Evolutionary conservation across 306 rosid genomes (phyloP).

Genomic region (Crotalaria pallida): DNA sequence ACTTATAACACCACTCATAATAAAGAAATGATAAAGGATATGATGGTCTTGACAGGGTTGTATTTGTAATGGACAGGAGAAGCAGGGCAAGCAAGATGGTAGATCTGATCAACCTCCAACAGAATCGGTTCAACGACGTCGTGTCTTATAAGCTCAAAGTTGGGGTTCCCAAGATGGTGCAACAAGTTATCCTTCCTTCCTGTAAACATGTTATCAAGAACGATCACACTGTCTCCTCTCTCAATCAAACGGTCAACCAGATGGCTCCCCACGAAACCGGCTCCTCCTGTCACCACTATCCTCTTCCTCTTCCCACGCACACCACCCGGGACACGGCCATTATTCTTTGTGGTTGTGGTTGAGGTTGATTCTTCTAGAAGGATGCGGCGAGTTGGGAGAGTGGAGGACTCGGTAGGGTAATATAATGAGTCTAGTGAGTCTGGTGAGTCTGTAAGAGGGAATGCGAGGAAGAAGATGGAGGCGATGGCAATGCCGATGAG

Average conservation of each 20-base stretch:
- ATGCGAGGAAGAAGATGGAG: constrained; percentile 31
- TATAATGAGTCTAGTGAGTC: too few relatives aligned
- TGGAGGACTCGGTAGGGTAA: too few relatives aligned
- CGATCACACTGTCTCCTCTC: constrained; percentile 78
- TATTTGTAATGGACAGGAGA: constrained; percentile 94
- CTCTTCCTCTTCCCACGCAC: constrained; percentile 28
- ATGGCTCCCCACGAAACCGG: constrained; percentile 96
- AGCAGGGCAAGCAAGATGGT: constrained; percentile 93
- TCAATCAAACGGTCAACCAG: constrained; percentile 84
- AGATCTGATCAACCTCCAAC: constrained; percentile 92
- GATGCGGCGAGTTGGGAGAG: constrained; percentile 42
- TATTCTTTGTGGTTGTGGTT: too few relatives aligned
- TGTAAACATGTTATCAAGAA: constrained; percentile 77
- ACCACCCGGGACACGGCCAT: background rate
- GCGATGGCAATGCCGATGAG: constrained; percentile 27
- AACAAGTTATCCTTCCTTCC: constrained; percentile 72
- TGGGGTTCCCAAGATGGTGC: constrained; percentile 73
- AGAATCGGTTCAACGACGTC: constrained; percentile 87
- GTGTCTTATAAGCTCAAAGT: constrained; percentile 85
- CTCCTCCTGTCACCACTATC: constrained; percentile 85
- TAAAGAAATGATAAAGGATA: constrained; percentile 43
- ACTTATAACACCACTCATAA: too few relatives aligned
- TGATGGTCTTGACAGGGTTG: constrained; percentile 94
- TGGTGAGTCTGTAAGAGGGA: background rate
- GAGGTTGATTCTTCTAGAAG: constrained; percentile 35